Conservation (phyloP, 495 filamentous ascomycete genomes). For the Aspergillus indologenus region DNA sequence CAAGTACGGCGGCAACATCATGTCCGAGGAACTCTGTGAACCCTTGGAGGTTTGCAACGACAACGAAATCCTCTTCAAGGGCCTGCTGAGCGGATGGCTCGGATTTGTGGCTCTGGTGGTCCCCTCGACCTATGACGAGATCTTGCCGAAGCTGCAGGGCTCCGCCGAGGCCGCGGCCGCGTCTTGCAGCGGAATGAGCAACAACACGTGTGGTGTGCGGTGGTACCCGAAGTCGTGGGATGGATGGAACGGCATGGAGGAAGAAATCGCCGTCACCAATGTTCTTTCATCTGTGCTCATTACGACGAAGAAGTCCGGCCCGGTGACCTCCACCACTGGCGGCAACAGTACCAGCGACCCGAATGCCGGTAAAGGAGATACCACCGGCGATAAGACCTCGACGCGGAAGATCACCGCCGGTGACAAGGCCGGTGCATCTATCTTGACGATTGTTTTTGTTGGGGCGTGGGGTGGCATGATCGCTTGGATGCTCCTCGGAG, state of each 20-base stretch:
- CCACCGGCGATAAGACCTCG: conserved; percentile 9
- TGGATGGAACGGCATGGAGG: conserved; percentile 56
- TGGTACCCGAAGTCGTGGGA: conserved; percentile 67
- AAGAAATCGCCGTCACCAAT: conserved; percentile 53
- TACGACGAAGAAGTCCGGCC: conserved; percentile 14
- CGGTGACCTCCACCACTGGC: conserved; percentile 44
- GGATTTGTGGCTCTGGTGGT: conserved; percentile 64
- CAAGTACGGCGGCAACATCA: conserved; percentile 48
- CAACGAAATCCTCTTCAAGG: conserved; percentile 80
- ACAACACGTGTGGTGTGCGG: conserved; percentile 68
- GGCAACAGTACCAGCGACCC: conserved; percentile 43
- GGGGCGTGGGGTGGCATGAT: conserved; percentile 27
- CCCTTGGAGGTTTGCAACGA: conserved; percentile 55
- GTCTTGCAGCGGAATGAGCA: conserved; percentile 60
- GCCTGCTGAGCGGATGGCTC: conserved; percentile 74
- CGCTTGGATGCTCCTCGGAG: conserved; percentile 20
- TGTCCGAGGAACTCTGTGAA: conserved; percentile 75
- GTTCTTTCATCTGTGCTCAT: conserved; percentile 38
- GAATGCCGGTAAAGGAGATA: conserved; percentile 34
- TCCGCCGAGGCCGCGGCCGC: conserved; percentile 66
- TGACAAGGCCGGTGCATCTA: conserved; percentile 58
- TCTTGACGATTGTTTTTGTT: conserved; percentile 56
- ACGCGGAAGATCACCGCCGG: conserved; percentile 46
- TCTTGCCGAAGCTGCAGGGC: conserved; percentile 62
- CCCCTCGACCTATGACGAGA: conserved; percentile 55